Percentiles rank a stretch among this genome's conserved stretches.
Conservation (phyloP, 176 grass and related monocot species). For the Musa troglodytarum region DNA sequence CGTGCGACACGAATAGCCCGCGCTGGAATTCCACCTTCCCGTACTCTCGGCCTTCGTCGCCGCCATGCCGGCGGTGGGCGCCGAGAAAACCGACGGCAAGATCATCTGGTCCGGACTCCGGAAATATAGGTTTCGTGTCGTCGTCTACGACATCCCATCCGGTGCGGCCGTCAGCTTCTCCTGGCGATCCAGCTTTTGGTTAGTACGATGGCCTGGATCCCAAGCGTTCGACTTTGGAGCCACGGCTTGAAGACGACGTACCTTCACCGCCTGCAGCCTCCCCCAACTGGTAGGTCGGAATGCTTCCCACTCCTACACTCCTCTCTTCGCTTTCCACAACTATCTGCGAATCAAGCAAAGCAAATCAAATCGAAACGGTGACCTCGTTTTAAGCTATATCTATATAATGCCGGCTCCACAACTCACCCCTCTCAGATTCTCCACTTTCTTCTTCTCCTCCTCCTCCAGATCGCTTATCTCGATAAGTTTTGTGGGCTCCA, state of each 20-base stretch:
- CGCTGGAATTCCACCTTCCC: conserved; percentile 65
- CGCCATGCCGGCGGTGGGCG: neutral
- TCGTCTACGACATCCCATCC: conserved; percentile 31
- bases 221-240: neutral
- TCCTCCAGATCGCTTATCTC: conserved; percentile 60
- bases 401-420: neutral
- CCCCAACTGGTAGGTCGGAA: conserved; percentile 41
- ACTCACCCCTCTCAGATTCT: conserved; percentile 78
- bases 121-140: conserved; percentile 50
- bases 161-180: conserved; percentile 62
- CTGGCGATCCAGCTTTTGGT: conserved; percentile 75
- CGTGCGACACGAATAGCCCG: conserved; percentile 50
- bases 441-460: conserved; percentile 46
- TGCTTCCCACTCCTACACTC: conserved; percentile 32
- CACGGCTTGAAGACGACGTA: conserved; percentile 13
- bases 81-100: conserved; percentile 32
- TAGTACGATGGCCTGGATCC: conserved; percentile 12
- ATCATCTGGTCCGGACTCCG: conserved; percentile 56
- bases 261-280: conserved; percentile 53
- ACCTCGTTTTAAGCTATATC: neutral
- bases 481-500: conserved; percentile 34
- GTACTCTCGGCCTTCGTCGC: conserved; percentile 10
- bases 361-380: conserved; percentile 2
- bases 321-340: conserved; percentile 37
- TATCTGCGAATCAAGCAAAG: conserved; percentile 34